Percentiles rank a stretch among this genome's conserved stretches.
These are phyloP conservation scores for Trichoderma gracile DNA, from an alignment of 2,329 filamentous ascomycete species.

Conservation along the genomic window DNA sequence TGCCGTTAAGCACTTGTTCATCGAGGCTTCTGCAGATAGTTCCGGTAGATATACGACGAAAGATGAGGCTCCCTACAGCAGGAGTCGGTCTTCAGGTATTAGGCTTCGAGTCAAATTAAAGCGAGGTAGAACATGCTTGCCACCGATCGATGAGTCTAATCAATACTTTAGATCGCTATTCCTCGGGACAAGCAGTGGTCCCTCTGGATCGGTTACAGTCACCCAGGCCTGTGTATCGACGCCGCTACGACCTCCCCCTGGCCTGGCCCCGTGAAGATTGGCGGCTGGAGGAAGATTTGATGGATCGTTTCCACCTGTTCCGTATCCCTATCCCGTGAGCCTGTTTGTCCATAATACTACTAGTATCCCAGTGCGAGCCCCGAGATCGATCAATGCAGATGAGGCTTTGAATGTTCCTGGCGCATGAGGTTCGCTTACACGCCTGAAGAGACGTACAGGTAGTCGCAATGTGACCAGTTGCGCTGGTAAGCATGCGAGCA, in stretches of 20 bases:
- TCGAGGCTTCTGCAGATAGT: no score
- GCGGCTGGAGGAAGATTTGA: neutral
- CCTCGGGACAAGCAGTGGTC: conserved; percentile 29
- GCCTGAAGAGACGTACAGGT: no score
- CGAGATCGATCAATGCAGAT: no score
- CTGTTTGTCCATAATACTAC: neutral
- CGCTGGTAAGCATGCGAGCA: no score
- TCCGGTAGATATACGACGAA: neutral
- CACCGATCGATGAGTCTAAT: neutral
- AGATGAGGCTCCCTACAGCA: neutral
- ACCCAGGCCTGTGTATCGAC: conserved; percentile 27
- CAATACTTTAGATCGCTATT: neutral
- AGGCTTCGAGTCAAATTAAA: neutral
- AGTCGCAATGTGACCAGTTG: no score
- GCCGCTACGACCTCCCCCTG: conserved; percentile 28
- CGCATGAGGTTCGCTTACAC: no score
- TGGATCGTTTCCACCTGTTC: neutral
- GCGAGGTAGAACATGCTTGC: neutral
- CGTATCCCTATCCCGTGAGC: neutral
- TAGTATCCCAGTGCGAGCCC: no score
- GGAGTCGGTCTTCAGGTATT: neutral
- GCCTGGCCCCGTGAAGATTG: neutral
- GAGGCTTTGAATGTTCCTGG: no score
- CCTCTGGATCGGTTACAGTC: conserved; percentile 34
- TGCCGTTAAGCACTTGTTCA: no score